Evolutionary conservation across 306 rosid genomes (phyloP), one percentile per base, ranked within the genome.

Genomic region (Acmispon strigosus): DNA sequence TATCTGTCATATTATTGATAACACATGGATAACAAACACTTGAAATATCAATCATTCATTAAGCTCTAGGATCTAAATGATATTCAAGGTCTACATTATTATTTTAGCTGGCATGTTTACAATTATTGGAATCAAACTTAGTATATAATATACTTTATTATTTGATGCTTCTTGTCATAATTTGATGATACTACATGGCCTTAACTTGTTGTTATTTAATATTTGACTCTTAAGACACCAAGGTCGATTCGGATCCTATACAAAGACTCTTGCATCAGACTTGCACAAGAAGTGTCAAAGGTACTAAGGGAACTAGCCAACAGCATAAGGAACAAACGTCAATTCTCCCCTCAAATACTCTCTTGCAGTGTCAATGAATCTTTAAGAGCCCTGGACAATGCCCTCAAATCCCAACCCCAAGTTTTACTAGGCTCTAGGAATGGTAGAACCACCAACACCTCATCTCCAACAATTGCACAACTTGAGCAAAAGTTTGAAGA

Each of bases 351-450:
- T 0, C 82, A 82, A 48, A 76, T 57, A 41, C 89, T 89, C 75
- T 88, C 96, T 1, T 86, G 78, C 45, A 82, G 75, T 66, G 89
- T 88, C 58, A 80, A 86, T 18, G 79, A 84, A 72, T 89, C 92
- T 18, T 69, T 92, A 67, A 66, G 82, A 77, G 89, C 90, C 76
- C 88, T 92, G 0, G 84, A 92, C 80, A 59, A 61, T 4, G 96
- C 96, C 49, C 80, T 90, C 58, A 88, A 88, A 65, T 90, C 96
- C 6, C 96, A 92, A 44, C 96, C 96, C 3, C 85, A 88, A 43
- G 88, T 84, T 16, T 79, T 89, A 78, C 86, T 89, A 2, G 92
- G 95, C 63, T 52, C 96, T 8, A 86, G 75, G 65, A 83, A 70
- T 36, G 73, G 76, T 78, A 75, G 48, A 72, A 66, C 80, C 52